Evolutionary conservation across 2,329 filamentous ascomycete species (phyloP).

Genomic region (Ophiocordyceps polyrhachis-furcata): DNA sequence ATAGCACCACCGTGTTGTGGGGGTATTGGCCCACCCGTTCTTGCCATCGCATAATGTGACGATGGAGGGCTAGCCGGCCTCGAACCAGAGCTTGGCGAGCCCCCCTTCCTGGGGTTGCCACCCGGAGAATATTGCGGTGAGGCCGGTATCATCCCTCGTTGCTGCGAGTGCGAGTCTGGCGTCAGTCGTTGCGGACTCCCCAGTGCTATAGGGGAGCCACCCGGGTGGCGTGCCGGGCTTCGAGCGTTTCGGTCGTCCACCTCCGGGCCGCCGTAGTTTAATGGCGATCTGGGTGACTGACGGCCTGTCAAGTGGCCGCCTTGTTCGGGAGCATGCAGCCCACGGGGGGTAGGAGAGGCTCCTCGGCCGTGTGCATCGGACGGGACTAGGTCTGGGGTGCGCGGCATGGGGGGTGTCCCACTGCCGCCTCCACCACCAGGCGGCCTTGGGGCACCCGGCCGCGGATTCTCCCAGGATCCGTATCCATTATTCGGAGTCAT

Average conservation of each 20-base stretch:
- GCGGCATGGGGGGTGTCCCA: not conserved
- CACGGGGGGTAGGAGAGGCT: not conserved
- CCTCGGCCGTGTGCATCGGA: not conserved
- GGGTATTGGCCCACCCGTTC: conserved; percentile 4
- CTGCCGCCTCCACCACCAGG: not conserved
- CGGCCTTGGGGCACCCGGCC: not conserved
- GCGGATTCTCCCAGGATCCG: conserved; percentile 11
- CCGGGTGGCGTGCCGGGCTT: conserved; percentile 57
- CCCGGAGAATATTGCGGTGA: conserved; percentile 39
- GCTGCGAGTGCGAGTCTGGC: conserved; percentile 68
- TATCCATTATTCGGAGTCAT: conserved; percentile 21
- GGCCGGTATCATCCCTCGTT: conserved; percentile 29
- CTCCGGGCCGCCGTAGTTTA: not conserved
- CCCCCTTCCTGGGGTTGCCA: conserved; percentile 33
- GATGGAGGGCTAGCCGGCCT: conserved; percentile 12
- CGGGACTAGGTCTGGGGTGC: not conserved
- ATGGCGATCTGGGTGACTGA: not conserved
- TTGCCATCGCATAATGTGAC: conserved; percentile 9
- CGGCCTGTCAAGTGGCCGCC: conserved; percentile 22
- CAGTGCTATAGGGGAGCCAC: conserved; percentile 30
- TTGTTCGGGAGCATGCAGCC: not conserved
- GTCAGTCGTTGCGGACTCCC: conserved; percentile 35
- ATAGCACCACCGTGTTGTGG: conserved; percentile 7
- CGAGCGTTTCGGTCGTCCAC: not conserved
- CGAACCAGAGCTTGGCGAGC: conserved; percentile 15